These are phyloP conservation scores for Ustilago tritici DNA, from an alignment of 1,284 basidiomycete species.

Conservation along the genomic window DNA sequence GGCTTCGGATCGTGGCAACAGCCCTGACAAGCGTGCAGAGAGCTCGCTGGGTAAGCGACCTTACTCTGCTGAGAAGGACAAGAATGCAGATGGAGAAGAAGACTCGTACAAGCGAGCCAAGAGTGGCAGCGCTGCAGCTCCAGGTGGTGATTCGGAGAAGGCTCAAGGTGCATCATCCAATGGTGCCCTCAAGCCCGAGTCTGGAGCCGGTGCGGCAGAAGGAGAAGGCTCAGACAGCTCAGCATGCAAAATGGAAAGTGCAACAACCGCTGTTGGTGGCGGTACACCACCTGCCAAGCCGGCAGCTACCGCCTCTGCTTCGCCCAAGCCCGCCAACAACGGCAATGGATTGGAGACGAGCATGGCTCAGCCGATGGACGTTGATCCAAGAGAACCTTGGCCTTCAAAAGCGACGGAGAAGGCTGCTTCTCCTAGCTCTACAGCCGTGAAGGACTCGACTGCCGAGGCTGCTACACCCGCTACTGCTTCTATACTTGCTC, in stretches of 20 bases:
- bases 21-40: slow-evolving; percentile 41
- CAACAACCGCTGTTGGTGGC: background rate
- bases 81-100: slow-evolving; percentile 18
- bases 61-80: slow-evolving; percentile 33
- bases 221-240: slow-evolving; percentile 5
- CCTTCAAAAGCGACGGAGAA: background rate
- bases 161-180: background rate
- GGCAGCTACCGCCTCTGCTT: background rate
- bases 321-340: background rate
- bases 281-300: slow-evolving; percentile 6
- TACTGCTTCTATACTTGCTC: background rate
- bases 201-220: background rate
- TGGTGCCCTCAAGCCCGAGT: slow-evolving; percentile 4
- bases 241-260: background rate
- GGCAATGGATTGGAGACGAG: background rate
- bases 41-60: slow-evolving; percentile 56
- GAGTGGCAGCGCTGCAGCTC: slow-evolving; percentile 23
- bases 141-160: slow-evolving; percentile 12
- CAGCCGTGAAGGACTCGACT: background rate
- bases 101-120: slow-evolving; percentile 48
- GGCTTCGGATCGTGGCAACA: slow-evolving; percentile 22
- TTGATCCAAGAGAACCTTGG: background rate
- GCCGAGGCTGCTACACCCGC: background rate
- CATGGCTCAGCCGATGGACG: slow-evolving; percentile 3
- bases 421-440: background rate